These are phyloP conservation scores for Cystobasidiopsis lactophilus DNA, from an alignment of 768 basidiomycete genomes.

Conservation along the genomic window DNA sequence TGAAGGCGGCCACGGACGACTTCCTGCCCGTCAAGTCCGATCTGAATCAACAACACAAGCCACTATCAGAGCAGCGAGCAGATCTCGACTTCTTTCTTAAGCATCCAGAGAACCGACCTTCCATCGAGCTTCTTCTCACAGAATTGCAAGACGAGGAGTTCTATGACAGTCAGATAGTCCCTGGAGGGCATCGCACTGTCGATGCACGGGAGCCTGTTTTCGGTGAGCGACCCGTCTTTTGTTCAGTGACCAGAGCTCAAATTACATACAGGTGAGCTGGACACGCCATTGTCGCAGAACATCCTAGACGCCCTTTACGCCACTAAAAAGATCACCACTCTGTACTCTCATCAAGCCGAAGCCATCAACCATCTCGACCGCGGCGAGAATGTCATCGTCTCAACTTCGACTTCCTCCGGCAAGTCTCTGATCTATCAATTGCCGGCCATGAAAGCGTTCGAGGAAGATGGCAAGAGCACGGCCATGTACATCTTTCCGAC, in stretches of 20 bases:
- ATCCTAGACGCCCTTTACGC: conserved; percentile 37
- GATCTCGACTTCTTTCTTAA: conserved; percentile 17
- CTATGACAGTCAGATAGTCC: conserved; percentile 49
- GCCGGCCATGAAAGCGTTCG: conserved; percentile 44
- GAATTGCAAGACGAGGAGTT: conserved; percentile 39
- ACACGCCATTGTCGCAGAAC: conserved; percentile 37
- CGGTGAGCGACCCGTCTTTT: too few species aligned
- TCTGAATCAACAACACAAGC: conserved; percentile 3
- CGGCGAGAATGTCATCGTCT: conserved; percentile 56
- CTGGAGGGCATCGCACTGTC: conserved; percentile 31
- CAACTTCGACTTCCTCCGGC: conserved; percentile 61
- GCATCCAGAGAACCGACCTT: conserved; percentile 31
- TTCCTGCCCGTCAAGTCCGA: conserved; percentile 42
- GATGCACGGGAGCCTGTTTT: conserved; percentile 34
- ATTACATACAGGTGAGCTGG: conserved; percentile 24
- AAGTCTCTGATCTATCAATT: conserved; percentile 32
- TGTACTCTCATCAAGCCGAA: conserved; percentile 49
- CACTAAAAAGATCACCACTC: conserved; percentile 37
- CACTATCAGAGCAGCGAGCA: conserved; percentile 8
- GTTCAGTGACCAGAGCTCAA: background rate
- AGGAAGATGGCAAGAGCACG: conserved; percentile 39
- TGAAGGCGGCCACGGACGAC: conserved; percentile 44
- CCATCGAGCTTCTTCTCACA: conserved; percentile 37
- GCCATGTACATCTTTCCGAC: conserved; percentile 77
- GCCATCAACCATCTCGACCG: conserved; percentile 34